phyloP scores from a whole-genome alignment of 1,139 yeast genomes.

The Geotrichum carabidarum region DNA sequence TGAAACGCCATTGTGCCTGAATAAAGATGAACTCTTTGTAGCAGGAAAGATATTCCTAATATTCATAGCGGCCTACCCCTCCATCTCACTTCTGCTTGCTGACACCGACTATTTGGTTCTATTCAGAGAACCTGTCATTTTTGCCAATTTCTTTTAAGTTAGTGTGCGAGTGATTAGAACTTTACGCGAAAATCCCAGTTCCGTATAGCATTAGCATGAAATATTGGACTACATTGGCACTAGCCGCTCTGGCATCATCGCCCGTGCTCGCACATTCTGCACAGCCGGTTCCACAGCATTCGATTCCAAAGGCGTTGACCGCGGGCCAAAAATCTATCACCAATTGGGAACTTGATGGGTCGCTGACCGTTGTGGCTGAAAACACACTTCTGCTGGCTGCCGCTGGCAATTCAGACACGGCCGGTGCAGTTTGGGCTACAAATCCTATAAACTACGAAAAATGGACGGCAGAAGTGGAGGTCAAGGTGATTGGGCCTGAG shows the following conservation, averaged over 20 bases:
- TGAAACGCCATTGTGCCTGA: too few relatives aligned
- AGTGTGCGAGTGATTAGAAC: too few relatives aligned
- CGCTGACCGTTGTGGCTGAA: neutral
- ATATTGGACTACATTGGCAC: neutral
- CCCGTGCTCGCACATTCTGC: neutral
- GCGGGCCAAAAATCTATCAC: neutral
- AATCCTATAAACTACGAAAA: slow-evolving; percentile 29
- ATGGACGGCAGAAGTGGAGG: slow-evolving; percentile 36
- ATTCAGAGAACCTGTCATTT: too few relatives aligned
- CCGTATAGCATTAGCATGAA: neutral
- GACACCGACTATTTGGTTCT: too few relatives aligned
- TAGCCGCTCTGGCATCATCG: neutral
- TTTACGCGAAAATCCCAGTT: too few relatives aligned
- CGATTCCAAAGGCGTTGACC: neutral
- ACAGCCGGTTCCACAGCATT: neutral
- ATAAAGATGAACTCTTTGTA: too few relatives aligned
- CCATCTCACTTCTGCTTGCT: too few relatives aligned
- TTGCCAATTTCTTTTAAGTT: too few relatives aligned
- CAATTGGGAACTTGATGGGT: neutral
- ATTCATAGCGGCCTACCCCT: too few relatives aligned
- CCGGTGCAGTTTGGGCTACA: slow-evolving; percentile 37
- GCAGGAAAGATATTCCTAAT: too few relatives aligned
- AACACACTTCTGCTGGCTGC: slow-evolving; percentile 22
- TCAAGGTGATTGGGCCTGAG: slow-evolving; percentile 34
- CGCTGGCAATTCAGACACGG: slow-evolving; percentile 25